These are phyloP conservation scores for Crucibulum laeve DNA, from an alignment of 768 basidiomycete species.

Conservation along the genomic window DNA sequence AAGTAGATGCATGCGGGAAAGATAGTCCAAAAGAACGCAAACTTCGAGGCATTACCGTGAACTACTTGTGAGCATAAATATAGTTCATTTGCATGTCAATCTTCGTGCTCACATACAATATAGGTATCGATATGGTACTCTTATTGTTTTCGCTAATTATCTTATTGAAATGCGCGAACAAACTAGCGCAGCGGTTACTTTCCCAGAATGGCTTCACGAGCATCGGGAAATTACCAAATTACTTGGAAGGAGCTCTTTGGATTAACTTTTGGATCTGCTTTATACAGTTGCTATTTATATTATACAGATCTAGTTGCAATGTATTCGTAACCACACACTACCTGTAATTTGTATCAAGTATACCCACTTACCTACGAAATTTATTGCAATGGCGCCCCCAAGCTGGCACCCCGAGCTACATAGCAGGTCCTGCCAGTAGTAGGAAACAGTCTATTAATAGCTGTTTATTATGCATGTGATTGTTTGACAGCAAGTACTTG, in stretches of 20 bases:
- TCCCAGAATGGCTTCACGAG: constrained; percentile 79
- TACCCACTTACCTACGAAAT: too few relatives aligned
- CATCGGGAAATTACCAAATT: constrained; percentile 82
- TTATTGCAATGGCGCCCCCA: too few relatives aligned
- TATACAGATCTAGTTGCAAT: neutral
- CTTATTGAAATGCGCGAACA: constrained; percentile 65
- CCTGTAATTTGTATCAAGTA: too few relatives aligned
- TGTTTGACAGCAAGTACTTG: too few relatives aligned
- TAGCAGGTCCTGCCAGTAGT: too few relatives aligned
- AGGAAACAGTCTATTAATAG: too few relatives aligned
- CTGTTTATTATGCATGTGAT: too few relatives aligned
- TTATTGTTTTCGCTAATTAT: constrained; percentile 95
- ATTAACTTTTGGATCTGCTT: constrained; percentile 26
- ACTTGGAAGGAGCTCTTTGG: constrained; percentile 64
- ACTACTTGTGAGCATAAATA: constrained; percentile 88
- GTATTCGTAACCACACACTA: too few relatives aligned
- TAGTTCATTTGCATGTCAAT: too few relatives aligned
- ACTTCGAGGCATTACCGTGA: constrained; percentile 71
- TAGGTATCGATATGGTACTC: constrained; percentile 84
- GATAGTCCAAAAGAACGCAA: constrained; percentile 76
- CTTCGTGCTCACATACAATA: too few relatives aligned
- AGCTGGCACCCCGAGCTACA: too few relatives aligned
- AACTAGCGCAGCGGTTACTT: constrained; percentile 39
- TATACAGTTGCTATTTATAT: neutral
- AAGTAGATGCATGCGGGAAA: constrained; percentile 77